phyloP scores from a whole-genome alignment of 768 basidiomycete species.

The Nidularia sp. region DNA sequence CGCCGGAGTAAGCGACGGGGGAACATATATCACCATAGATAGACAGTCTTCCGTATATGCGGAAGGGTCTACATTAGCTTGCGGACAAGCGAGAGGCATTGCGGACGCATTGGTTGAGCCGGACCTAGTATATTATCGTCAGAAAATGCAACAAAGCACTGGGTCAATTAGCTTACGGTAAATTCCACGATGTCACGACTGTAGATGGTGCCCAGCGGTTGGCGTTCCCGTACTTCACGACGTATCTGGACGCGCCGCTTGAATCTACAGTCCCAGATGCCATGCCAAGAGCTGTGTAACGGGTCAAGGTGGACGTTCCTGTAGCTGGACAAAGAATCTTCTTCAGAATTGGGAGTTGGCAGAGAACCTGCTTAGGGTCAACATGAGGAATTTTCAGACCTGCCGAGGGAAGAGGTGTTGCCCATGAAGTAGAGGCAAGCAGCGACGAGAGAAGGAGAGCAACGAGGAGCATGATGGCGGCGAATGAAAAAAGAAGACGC shows the following conservation, averaged over 20 bases:
- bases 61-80: conserved; percentile 46
- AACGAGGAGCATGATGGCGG: conserved; percentile 13
- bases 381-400: conserved; percentile 26
- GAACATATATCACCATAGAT: conserved; percentile 72
- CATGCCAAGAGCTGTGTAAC: conserved; percentile 48
- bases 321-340: conserved; percentile 37
- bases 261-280: conserved; percentile 50
- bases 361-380: conserved; percentile 37
- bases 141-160: background rate
- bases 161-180: conserved; percentile 49
- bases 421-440: conserved; percentile 21
- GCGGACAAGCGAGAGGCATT: conserved; percentile 73
- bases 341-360: conserved; percentile 40
- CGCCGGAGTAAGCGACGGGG: conserved; percentile 28
- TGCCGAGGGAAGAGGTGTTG: background rate
- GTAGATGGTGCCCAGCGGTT: conserved; percentile 57
- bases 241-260: conserved; percentile 49
- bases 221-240: conserved; percentile 65
- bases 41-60: conserved; percentile 75
- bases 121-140: conserved; percentile 29
- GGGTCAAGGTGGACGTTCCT: conserved; percentile 16
- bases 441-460: conserved; percentile 20
- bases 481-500: conserved; percentile 6
- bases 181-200: conserved; percentile 49
- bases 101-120: conserved; percentile 44